These are phyloP conservation scores for Strombidium stylifer DNA, from an alignment of 73 alveolate genomes.

Conservation along the genomic window DNA sequence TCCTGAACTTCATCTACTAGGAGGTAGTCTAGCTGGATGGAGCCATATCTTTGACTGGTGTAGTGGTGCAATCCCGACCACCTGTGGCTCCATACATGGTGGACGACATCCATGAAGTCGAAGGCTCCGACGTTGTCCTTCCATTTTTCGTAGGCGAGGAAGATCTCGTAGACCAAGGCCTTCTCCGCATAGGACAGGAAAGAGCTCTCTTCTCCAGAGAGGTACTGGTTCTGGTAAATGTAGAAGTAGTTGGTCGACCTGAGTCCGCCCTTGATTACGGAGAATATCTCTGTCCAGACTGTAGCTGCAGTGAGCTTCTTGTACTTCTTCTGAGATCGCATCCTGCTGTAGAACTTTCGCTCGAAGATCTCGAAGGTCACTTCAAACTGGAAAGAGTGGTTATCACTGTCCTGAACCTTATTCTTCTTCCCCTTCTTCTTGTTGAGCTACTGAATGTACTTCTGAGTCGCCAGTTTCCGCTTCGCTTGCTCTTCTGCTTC, in stretches of 20 bases:
- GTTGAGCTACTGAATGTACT: too few relatives aligned
- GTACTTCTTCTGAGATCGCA: not conserved
- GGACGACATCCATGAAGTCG: slow-evolving; percentile 78
- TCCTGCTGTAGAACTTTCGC: slow-evolving; percentile 62
- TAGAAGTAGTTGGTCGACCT: not conserved
- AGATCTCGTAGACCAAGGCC: slow-evolving; percentile 43
- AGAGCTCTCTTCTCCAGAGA: not conserved
- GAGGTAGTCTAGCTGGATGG: slow-evolving; percentile 46
- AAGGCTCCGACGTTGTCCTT: slow-evolving; percentile 51
- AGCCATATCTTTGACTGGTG: too few relatives aligned
- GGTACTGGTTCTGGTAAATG: too few relatives aligned
- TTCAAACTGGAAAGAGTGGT: too few relatives aligned
- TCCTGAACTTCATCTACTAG: slow-evolving; percentile 87
- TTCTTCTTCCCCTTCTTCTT: too few relatives aligned
- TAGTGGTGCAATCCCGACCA: slow-evolving; percentile 6
- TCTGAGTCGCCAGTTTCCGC: too few relatives aligned
- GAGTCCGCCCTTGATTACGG: slow-evolving; percentile 68
- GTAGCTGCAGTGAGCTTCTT: slow-evolving; percentile 6
- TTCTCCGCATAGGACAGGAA: slow-evolving; percentile 40
- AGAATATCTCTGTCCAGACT: slow-evolving; percentile 78
- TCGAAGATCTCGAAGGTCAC: slow-evolving; percentile 62
- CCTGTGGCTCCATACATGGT: slow-evolving; percentile 36
- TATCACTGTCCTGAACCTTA: too few relatives aligned
- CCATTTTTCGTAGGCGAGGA: slow-evolving; percentile 72
- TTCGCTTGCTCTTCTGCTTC: too few relatives aligned